Base-by-base conservation (phyloP, 345 rosid species). In the Pugionium dolabratum region DNA sequence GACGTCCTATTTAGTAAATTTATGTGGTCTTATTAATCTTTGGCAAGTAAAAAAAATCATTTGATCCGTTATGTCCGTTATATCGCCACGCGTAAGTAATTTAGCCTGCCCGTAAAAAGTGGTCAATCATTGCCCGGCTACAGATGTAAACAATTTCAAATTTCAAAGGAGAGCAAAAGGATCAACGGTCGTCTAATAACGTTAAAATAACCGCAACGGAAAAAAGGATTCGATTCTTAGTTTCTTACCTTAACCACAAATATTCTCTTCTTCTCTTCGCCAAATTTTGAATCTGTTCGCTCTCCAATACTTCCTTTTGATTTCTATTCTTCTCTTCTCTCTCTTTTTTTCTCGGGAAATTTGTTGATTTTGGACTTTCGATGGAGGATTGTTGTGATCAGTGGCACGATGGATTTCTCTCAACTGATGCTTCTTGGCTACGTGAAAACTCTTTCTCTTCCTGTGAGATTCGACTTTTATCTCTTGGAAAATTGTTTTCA, bases 341-440 rank as follows among this genome's bases (percentile, higher is more conserved):
- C 9, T 9, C 1, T 18, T 1, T 45, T 9, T 10, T n/a, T 1
- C 26, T 28, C 48, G 2, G 31, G 1, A 9, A 45, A 9, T 30
- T 46, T 45, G 25, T 25, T 30, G 59, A 46, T 45, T 29, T 57
- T 31, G 4, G 64, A 52, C 39, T 18, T 10, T 47, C 18, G 5
- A 80, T 80, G 83, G 80, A 70, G 47, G 72, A 73, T 44, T 37
- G 67, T 39, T 63, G 44, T 66, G 62, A 73, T 43, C 78, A 56
- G 9, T 64, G 86, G 83, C 72, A 56, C 52, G 83, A 77, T 75
- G 83, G 85, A 41, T 79, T 81, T 78, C 75, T 81, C 54, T 69
- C 77, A 34, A 67, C 78, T n/a, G 85, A 83, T 76, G 81, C 61
- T 69, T 74, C 82, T 55, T 40, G 8, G 54, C 81, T 62, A 41